A percentile compares a stretch with the other conserved stretches of the same genome.
These are phyloP conservation scores for Podaxis sp. DNA, from an alignment of 768 basidiomycete genomes.

Conservation along the genomic window DNA sequence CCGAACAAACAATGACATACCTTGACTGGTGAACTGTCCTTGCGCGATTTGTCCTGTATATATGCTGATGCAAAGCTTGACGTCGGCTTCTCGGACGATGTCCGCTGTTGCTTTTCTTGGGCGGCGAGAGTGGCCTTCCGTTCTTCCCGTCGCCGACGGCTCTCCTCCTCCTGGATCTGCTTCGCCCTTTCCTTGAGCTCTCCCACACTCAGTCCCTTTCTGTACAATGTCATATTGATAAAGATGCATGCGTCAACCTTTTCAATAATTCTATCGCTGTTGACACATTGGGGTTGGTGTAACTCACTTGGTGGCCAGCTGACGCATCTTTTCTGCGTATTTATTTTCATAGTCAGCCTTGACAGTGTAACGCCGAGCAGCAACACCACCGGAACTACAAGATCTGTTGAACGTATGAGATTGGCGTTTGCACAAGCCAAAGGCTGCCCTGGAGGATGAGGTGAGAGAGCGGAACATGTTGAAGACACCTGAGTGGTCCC, in stretches of 20 bases:
- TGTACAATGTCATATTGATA: constrained; percentile 18
- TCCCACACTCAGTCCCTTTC: constrained; percentile 36
- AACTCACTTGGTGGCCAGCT: constrained; percentile 41
- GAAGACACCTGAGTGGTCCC: neutral
- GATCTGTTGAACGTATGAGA: neutral
- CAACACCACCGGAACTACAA: neutral
- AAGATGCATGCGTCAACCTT: constrained; percentile 15
- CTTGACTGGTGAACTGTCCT: constrained; percentile 17
- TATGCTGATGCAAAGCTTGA: neutral
- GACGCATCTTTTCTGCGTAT: constrained; percentile 69
- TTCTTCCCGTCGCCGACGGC: constrained; percentile 15
- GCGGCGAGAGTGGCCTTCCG: constrained; percentile 18
- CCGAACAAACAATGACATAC: constrained; percentile 15
- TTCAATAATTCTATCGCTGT: constrained; percentile 17
- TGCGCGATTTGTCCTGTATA: constrained; percentile 11
- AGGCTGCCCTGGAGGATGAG: neutral
- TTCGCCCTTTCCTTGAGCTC: constrained; percentile 23
- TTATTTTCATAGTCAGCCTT: constrained; percentile 28
- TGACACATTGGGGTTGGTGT: constrained; percentile 3
- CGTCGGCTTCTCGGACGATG: neutral
- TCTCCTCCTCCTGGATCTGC: constrained; percentile 17
- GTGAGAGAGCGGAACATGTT: neutral
- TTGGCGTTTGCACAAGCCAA: neutral
- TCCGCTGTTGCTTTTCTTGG: constrained; percentile 9
- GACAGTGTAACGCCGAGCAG: neutral